phyloP scores from a whole-genome alignment of 768 basidiomycete genomes.

The Russula dissimulans region DNA sequence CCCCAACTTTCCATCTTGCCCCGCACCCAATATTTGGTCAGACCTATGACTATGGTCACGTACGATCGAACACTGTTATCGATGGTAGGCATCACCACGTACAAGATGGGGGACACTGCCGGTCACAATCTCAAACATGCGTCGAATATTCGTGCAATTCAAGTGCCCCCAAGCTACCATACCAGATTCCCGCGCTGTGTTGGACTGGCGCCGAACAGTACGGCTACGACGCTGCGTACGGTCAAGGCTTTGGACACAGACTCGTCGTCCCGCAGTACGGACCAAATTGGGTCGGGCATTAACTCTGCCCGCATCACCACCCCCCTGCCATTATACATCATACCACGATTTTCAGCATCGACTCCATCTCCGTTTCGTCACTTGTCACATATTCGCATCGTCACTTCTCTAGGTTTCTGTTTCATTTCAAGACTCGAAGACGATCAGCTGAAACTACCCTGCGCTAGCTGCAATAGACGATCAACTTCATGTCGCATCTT shows the following conservation, averaged over 20 bases:
- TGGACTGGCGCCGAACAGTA: slow-evolving; percentile 23
- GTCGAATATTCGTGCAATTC: slow-evolving; percentile 18
- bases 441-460: slow-evolving; percentile 17
- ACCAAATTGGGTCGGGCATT: slow-evolving; percentile 43
- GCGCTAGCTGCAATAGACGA: slow-evolving; percentile 16
- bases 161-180: slow-evolving; percentile 7
- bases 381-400: slow-evolving; percentile 25
- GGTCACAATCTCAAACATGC: slow-evolving; percentile 16
- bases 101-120: slow-evolving; percentile 4
- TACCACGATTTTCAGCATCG: slow-evolving; percentile 8
- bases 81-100: slow-evolving; percentile 1
- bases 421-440: slow-evolving; percentile 13
- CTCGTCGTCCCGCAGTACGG: slow-evolving; percentile 36
- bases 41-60: slow-evolving; percentile 13
- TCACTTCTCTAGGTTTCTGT: not conserved
- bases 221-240: slow-evolving; percentile 32
- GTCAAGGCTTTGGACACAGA: slow-evolving; percentile 37
- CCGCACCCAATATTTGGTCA: slow-evolving; percentile 4
- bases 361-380: slow-evolving; percentile 19
- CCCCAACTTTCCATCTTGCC: slow-evolving; percentile 2
- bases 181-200: slow-evolving; percentile 16
- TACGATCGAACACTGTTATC: slow-evolving; percentile 9
- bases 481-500: slow-evolving; percentile 26
- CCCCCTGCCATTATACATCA: slow-evolving; percentile 8
- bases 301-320: slow-evolving; percentile 21